Percentiles rank a stretch among this genome's conserved stretches.
phyloP scores from a whole-genome alignment of 805 yeast genomes.

The Wickerhamiella kazuoi region DNA sequence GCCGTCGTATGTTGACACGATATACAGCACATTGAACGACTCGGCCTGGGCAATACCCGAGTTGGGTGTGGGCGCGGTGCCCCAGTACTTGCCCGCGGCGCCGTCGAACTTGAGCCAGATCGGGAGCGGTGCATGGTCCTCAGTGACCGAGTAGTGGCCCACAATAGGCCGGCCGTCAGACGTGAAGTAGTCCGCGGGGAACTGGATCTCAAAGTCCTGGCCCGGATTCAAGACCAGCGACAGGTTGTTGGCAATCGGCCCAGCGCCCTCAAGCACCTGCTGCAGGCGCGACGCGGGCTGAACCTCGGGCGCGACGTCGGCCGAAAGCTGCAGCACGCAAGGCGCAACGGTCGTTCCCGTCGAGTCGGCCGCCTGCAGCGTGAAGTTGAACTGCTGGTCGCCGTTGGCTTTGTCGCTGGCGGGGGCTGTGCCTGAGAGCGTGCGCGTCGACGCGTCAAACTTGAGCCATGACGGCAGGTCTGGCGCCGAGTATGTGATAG shows the following conservation, averaged over 20 bases:
- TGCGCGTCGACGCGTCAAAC: slow-evolving; percentile 44
- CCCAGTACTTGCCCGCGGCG: slow-evolving; percentile 47
- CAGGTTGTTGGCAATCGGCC: slow-evolving; percentile 57
- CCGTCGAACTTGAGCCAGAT: slow-evolving; percentile 67
- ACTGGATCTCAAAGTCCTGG: slow-evolving; percentile 43
- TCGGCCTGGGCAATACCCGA: slow-evolving; percentile 79
- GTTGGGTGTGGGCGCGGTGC: slow-evolving; percentile 75
- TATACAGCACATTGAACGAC: slow-evolving; percentile 46
- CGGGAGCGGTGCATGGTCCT: slow-evolving; percentile 75
- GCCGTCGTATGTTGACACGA: slow-evolving; percentile 66
- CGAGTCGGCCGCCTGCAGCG: slow-evolving; percentile 46
- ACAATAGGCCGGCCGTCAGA: slow-evolving; percentile 33
- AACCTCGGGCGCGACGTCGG: slow-evolving; percentile 34
- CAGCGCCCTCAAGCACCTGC: slow-evolving; percentile 41
- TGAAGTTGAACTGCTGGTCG: slow-evolving; percentile 29
- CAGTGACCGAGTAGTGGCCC: slow-evolving; percentile 66
- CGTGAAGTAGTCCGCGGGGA: slow-evolving; percentile 43
- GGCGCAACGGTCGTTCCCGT: slow-evolving; percentile 30
- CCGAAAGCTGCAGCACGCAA: slow-evolving; percentile 45
- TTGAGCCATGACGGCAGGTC: slow-evolving; percentile 62
- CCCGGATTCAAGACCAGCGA: slow-evolving; percentile 64
- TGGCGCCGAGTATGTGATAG: slow-evolving; percentile 37
- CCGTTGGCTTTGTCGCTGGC: slow-evolving; percentile 20
- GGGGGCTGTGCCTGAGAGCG: slow-evolving; percentile 49
- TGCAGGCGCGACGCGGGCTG: slow-evolving; percentile 29